Evolutionary conservation across 2,329 filamentous ascomycete species (phyloP), one percentile per base, ranked within the genome.

Genomic region (Pseudocercospora pini-densiflorae): DNA sequence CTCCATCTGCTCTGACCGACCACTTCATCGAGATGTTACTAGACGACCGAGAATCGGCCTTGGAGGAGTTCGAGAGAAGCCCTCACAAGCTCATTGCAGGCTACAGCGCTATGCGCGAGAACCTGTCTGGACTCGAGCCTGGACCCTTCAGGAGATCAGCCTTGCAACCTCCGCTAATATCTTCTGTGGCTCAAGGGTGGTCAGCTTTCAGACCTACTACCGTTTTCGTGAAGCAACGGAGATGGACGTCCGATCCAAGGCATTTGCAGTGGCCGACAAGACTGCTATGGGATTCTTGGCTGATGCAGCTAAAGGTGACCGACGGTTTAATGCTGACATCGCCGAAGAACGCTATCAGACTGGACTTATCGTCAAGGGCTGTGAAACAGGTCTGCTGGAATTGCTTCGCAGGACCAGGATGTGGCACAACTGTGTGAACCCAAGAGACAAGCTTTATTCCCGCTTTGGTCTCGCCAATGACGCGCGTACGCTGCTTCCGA

Each of bases 1-100:
- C 54, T 58, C 54, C 54, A 21, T 58, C 54, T 36, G 29, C 40
- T 8, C n/a, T 40, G 54, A 58, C 54, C 31, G 31, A 58, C 12
- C 31, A 40, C 54, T 58, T 58, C 54, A 58, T 40, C n/a, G 54
- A 58, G 1, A n/a, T 5, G 16, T 31, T 8, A 5, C 54, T 58
- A 12, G 2, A 33, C n/a, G 54, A 58, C 31, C 7, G 14, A 7
- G 54, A 5, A 12, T n/a, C 54, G 12, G 54, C 54, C 33, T 19
- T 16, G n/a, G n/a, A 14, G 51, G 51, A 54, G 24, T 27, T 21
- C 14, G 51, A 54, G 21, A 29, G 3, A n/a, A 21, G 24, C 24
- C 51, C 51, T 16, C 24, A 21, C 16, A 24, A 27, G 23, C 51
- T 54, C 51, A 54, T 10, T 29, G 51, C 51, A 54, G 51, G 51